Evolutionary conservation across 768 basidiomycete genomes (phyloP), one percentile per base, ranked within the genome.

Genomic region (Tulasnella sp.): DNA sequence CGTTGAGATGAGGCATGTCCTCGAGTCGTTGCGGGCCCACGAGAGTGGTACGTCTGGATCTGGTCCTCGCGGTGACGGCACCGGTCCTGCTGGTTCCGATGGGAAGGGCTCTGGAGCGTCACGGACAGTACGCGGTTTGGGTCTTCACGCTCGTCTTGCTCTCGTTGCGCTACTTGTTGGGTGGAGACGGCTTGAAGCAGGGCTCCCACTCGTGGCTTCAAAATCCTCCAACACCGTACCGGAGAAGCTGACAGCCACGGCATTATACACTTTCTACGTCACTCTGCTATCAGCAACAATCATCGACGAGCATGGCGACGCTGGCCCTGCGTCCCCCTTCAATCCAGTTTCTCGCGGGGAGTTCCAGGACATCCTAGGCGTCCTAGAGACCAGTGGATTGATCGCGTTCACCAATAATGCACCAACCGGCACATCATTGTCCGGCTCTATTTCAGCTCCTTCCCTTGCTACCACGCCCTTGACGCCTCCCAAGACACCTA

Each of bases 1-100:
- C 3, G 49, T 61, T 36, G 60, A 46, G 32, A 61, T 61, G 60
- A 61, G 60, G 43, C 60, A 61, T n/a, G 58, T 61, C 14, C 39
- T 61, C 15, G 60, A 61, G 36, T 61, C 60, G 15, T 34, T 61
- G 5, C 58, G 58, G 4, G 50, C 58, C n/a, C 46, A 59, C 19
- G 51, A 59, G 27, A 32, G 35, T n/a, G 55, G 41, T 12, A 35
- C 41, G 23, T 27, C 39, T 35, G 39, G 7, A 23, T 59, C 58
- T 19, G n/a, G n/a, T n/a, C n/a, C n/a, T n/a, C n/a, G n/a, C n/a
- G 59, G 41, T 23, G 36, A 37, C 39, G 25, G 42, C 19, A 45
- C 31, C 12, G 36, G 31, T 11, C 12, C 25, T 15, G 46, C 31
- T 46, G 43, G 31, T n/a, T 29, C 40, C 29, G 29, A 37, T 29